phyloP scores from a whole-genome alignment of 208 protist species.

The Trypanosoma congolense region DNA sequence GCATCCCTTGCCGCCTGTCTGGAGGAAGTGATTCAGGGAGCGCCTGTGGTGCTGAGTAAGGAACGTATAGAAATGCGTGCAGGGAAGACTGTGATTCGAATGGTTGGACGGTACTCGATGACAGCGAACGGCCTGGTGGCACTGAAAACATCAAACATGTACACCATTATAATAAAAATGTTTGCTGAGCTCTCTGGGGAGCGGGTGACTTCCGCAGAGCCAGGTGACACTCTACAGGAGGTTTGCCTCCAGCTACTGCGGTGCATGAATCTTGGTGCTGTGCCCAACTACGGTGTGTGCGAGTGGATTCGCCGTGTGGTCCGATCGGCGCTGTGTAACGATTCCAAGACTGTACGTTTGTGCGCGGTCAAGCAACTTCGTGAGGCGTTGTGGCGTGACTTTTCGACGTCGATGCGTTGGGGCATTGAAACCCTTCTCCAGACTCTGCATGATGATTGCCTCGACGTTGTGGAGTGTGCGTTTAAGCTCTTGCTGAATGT shows the following conservation, averaged over 20 bases:
- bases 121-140: slow-evolving; percentile 80
- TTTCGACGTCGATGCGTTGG: slow-evolving; percentile 85
- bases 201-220: slow-evolving; percentile 27
- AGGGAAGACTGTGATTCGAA: slow-evolving; percentile 69
- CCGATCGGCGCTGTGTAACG: slow-evolving; percentile 53
- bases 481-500: slow-evolving; percentile 83
- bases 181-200: slow-evolving; percentile 57
- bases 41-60: slow-evolving; percentile 43
- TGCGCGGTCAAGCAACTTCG: slow-evolving; percentile 73
- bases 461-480: slow-evolving; percentile 70
- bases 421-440: slow-evolving; percentile 80
- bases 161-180: slow-evolving; percentile 61
- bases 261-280: slow-evolving; percentile 68
- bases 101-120: slow-evolving; percentile 64
- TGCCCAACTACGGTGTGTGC: slow-evolving; percentile 89
- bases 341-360: slow-evolving; percentile 62
- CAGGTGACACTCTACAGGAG: slow-evolving; percentile 60
- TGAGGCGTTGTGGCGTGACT: slow-evolving; percentile 74
- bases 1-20: slow-evolving; percentile 43
- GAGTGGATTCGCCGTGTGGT: slow-evolving; percentile 78
- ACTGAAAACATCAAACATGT: slow-evolving; percentile 70
- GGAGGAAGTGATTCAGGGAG: slow-evolving; percentile 59
- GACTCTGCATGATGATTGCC: slow-evolving; percentile 69
- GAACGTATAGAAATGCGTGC: slow-evolving; percentile 50
- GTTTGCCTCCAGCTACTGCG: slow-evolving; percentile 76